Evolutionary conservation across 441 rosid species (phyloP), one percentile per base, ranked within the genome.

Genomic region (Populus hybrid): DNA sequence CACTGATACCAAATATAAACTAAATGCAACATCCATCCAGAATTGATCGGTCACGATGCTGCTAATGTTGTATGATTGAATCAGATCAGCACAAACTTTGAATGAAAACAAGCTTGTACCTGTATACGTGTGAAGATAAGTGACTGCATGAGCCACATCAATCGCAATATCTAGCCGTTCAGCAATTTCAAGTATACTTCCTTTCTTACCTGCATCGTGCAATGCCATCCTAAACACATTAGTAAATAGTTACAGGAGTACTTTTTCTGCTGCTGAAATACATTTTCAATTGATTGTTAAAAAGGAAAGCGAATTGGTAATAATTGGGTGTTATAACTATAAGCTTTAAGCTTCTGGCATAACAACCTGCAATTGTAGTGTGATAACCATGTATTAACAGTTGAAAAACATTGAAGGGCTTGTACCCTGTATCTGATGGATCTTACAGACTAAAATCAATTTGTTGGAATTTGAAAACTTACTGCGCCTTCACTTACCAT

Each of bases 61-160:
- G 65, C 10, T 26, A 24, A 14, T 64, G 3, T 72, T 26, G 8
- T 64, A 71, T 53, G 42, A 4, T 75, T 64, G 53, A 65, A 29
- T 45, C n/a, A 66, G 65, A 26, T 9, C 38, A 36, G 24, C 29
- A n/a, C 26, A 36, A 5, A 20, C 10, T 76, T 21, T 42, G 24
- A 33, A 14, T 65, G 16, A 64, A 71, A 35, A 12, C 20, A 65
- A 20, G 21, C 50, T 7, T 24, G 36, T 82, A 91, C 98, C 98
- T 67, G 97, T 82, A 75, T 94, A 94, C 70, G 86, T 87, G 84
- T 93, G 99, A 31, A 94, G 93, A 82, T 93, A 94, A 71, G 99
- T 84, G 68, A 92, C 73, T 29, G 95, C 99, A 84, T 94, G 99
- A 79, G 98, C 95, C 23, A 94, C 92, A 88, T 94, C 99, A 70